Conservation (phyloP, 495 filamentous ascomycete species). For the Thozetella sp. region DNA sequence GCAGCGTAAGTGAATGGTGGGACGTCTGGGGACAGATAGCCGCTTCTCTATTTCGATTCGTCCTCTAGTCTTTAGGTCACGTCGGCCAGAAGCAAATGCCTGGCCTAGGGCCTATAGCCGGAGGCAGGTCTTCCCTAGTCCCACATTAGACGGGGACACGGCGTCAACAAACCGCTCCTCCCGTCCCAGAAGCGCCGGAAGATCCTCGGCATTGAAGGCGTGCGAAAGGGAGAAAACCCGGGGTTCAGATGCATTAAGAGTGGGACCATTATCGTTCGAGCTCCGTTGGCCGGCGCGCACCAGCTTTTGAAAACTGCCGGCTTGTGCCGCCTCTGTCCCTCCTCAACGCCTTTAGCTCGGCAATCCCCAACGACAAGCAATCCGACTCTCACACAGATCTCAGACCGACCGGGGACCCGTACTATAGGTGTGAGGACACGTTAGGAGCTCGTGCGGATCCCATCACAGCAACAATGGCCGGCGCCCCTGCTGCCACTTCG, state of each 20-base stretch:
- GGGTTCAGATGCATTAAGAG: background rate
- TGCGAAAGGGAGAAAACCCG: background rate
- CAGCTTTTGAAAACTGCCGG: background rate
- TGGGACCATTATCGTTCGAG: background rate
- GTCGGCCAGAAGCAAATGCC: too few relatives aligned
- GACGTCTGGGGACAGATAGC: too few relatives aligned
- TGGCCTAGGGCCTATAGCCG: too few relatives aligned
- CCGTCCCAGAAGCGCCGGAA: too few relatives aligned
- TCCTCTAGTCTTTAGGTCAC: too few relatives aligned
- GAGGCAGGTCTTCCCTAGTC: too few relatives aligned
- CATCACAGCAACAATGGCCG: conserved; percentile 17
- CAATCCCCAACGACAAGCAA: background rate
- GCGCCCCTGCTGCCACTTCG: conserved; percentile 27
- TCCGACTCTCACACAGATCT: background rate
- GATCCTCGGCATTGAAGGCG: too few relatives aligned
- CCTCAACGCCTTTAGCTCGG: background rate
- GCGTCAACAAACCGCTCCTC: too few relatives aligned
- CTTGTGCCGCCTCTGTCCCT: background rate
- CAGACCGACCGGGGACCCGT: background rate
- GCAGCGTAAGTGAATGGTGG: too few relatives aligned
- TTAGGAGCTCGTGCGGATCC: conserved; percentile 3
- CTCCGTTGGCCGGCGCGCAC: background rate
- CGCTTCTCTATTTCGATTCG: too few relatives aligned
- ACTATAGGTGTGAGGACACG: background rate
- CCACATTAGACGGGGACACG: too few relatives aligned